Evolutionary conservation across 305 asterid species (phyloP).

Genomic region (Fraxinus floribunda): DNA sequence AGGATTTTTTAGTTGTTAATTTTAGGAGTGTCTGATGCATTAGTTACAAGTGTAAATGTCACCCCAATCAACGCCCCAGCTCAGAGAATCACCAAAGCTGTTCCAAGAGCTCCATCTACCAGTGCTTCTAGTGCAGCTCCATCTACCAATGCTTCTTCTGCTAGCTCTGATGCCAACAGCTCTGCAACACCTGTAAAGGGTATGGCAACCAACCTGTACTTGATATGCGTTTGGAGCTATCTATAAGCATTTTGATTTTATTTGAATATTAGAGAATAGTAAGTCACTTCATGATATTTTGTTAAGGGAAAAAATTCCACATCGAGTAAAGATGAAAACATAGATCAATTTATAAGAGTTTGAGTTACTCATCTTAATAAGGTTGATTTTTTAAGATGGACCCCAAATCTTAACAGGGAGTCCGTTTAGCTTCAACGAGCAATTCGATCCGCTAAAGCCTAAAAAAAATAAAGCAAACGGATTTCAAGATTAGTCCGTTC

Average conservation of each 20-base stretch:
- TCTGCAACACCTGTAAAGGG: conserved; percentile 70
- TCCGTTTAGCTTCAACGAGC: too few species aligned
- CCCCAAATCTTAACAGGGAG: too few species aligned
- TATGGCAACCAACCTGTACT: conserved; percentile 24
- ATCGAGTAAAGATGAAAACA: too few species aligned
- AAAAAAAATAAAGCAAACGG: too few species aligned
- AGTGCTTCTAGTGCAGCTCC: conserved; percentile 40
- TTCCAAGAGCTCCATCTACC: conserved; percentile 50
- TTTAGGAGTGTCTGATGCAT: neutral
- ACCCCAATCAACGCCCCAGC: conserved; percentile 37
- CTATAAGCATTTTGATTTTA: neutral
- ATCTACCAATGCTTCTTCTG: neutral
- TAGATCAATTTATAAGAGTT: too few species aligned
- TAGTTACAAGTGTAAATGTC: conserved; percentile 23
- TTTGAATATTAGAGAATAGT: neutral
- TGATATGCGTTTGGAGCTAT: neutral
- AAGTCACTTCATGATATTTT: neutral
- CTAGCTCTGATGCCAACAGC: conserved; percentile 35
- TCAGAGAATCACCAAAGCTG: conserved; percentile 47
- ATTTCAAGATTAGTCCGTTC: too few species aligned
- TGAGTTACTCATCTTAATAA: too few species aligned
- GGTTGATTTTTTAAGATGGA: too few species aligned
- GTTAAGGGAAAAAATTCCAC: too few species aligned
- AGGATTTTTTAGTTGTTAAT: neutral
- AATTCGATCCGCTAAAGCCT: too few species aligned